phyloP scores from a whole-genome alignment of 1,139 yeast genomes.

The Hemisphaericaspora xylanilytica region DNA sequence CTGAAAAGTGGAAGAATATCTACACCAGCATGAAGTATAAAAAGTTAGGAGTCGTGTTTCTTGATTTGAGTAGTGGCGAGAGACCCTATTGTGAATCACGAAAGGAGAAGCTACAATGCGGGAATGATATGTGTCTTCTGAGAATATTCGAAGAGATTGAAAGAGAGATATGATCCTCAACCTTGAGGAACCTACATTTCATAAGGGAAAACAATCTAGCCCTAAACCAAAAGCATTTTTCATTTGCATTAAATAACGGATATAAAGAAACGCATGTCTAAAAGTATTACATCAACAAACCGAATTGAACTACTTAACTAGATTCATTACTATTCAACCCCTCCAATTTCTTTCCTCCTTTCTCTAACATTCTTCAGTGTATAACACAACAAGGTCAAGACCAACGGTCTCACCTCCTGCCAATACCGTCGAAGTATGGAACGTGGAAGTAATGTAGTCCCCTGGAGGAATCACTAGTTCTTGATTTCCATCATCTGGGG shows the following conservation, averaged over 20 bases:
- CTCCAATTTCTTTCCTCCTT: conserved; percentile 3
- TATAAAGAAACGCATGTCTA: too few relatives aligned
- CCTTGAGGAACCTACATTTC: too few relatives aligned
- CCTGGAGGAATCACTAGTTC: conserved; percentile 20
- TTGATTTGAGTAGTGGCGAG: conserved; percentile 10
- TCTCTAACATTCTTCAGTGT: conserved; percentile 25
- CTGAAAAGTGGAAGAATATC: conserved; percentile 8
- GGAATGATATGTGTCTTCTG: neutral
- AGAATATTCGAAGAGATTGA: neutral
- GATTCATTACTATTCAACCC: too few relatives aligned
- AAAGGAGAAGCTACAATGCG: conserved; percentile 10
- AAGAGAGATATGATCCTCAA: neutral
- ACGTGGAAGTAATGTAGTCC: conserved; percentile 25
- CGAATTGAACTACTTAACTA: too few relatives aligned
- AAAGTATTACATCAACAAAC: too few relatives aligned
- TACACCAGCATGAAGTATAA: conserved; percentile 8
- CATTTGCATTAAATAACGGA: too few relatives aligned
- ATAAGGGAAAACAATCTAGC: too few relatives aligned
- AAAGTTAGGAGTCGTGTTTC: conserved; percentile 12
- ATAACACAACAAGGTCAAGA: conserved; percentile 31
- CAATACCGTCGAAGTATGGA: conserved; percentile 22
- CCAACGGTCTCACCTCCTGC: conserved; percentile 30
- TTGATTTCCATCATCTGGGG: too few relatives aligned
- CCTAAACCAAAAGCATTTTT: too few relatives aligned
- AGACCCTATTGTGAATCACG: conserved; percentile 15